phyloP scores from a whole-genome alignment of 345 rosid species.

The Gossypium ekmanianum region DNA sequence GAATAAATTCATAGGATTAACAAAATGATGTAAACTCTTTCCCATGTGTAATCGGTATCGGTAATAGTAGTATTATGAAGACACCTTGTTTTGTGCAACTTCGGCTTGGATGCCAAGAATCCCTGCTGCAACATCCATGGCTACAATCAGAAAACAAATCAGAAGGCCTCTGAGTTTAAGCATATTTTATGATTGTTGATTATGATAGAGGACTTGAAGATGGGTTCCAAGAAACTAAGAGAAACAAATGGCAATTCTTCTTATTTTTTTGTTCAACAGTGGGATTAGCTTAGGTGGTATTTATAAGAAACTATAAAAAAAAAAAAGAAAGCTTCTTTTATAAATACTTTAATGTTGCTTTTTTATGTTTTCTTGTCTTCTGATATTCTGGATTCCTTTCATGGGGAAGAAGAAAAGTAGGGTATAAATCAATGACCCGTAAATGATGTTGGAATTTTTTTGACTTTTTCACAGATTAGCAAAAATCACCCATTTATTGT shows the following conservation, averaged over 20 bases:
- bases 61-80: background rate
- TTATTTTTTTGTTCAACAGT: too few species aligned
- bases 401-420: constrained; percentile 51
- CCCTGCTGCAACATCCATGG: constrained; percentile 77
- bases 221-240: background rate
- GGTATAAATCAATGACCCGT: constrained; percentile 27
- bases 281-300: background rate
- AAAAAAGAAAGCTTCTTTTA: constrained; percentile 41
- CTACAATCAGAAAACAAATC: constrained; percentile 71
- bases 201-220: background rate
- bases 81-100: constrained; percentile 72
- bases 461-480: background rate
- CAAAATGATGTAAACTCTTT: background rate
- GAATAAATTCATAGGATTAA: background rate
- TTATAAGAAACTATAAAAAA: background rate
- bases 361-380: constrained; percentile 12
- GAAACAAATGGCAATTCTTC: background rate
- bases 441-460: background rate
- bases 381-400: constrained; percentile 44
- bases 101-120: constrained; percentile 88
- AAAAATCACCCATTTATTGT: background rate
- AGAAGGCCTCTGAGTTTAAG: constrained; percentile 55
- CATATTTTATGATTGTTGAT: constrained; percentile 30
- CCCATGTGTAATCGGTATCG: background rate
- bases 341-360: constrained; percentile 27